Evolutionary conservation across 306 rosid species (phyloP).

Genomic region (Cicer chorassanicum): DNA sequence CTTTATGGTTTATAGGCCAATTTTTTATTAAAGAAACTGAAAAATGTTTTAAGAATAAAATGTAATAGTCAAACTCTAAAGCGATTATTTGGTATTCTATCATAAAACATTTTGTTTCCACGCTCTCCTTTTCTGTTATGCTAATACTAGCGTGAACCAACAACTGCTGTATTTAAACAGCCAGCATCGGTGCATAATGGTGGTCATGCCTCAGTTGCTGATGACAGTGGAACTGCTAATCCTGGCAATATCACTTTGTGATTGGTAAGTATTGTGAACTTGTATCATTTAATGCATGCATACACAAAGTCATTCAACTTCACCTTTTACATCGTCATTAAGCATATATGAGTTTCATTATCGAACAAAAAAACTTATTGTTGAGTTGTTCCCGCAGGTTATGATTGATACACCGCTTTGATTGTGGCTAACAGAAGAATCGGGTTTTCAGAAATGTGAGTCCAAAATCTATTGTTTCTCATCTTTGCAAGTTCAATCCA

Average conservation of each 20-base stretch:
- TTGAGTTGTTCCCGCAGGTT: conserved; percentile 52
- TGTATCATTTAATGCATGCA: conserved; percentile 19
- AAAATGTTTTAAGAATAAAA: too few relatives aligned
- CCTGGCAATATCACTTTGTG: conserved; percentile 53
- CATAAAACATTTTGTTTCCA: not conserved
- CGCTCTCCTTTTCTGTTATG: too few relatives aligned
- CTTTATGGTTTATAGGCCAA: too few relatives aligned
- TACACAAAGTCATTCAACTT: conserved; percentile 9
- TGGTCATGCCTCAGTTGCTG: conserved; percentile 48
- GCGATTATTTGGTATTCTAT: too few relatives aligned
- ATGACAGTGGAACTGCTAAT: conserved; percentile 53
- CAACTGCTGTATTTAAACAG: conserved; percentile 23
- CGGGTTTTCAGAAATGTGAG: conserved; percentile 45
- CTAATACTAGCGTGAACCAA: too few relatives aligned
- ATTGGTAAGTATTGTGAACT: conserved; percentile 56
- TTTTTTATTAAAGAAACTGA: too few relatives aligned
- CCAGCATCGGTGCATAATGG: conserved; percentile 51
- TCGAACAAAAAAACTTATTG: conserved; percentile 37
- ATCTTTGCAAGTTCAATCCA: conserved; percentile 48
- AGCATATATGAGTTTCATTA: conserved; percentile 12
- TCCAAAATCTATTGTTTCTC: conserved; percentile 48
- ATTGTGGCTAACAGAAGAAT: conserved; percentile 37
- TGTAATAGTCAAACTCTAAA: too few relatives aligned
- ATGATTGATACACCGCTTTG: conserved; percentile 48
- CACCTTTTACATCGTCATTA: conserved; percentile 1